Evolutionary conservation across 148 eudicot species (phyloP), one percentile per base, ranked within the genome.

Genomic region (Agrostemma githago): DNA sequence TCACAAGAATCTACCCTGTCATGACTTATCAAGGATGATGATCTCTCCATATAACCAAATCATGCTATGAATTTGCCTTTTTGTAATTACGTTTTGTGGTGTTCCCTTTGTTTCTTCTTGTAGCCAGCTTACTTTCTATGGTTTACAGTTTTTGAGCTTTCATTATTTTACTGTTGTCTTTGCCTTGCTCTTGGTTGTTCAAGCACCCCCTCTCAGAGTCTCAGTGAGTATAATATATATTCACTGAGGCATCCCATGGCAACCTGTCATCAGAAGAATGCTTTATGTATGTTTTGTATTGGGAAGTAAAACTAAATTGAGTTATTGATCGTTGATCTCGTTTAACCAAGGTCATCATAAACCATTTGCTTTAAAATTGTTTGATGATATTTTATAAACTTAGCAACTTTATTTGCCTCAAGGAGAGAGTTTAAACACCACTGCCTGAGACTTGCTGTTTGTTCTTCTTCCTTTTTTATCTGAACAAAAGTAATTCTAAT

Each of bases 151-250:
- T 17, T 60, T 60, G 63, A 17, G 63, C 63, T 19, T 20, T 60
- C n/a, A 46, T 17, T 8, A 16, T 16, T 68, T 17, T 43, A 9
- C 4, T 43, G 26, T 8, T 8, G 3, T 7, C 21, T 20, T 10
- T 42, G 21, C 70, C 53, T 67, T 19, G 19, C 53, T 40, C 43
- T 15, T 21, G 48, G n/a, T 67, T 67, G 70, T 67, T 19, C 53
- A 67, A 67, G 11, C 37, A 42, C 19, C 19, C 70, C 53, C 53
- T 67, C 51, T 19, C 54, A 8, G 19, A 8, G 54, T 67, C 51
- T 19, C 54, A 8, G 19, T 17, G 54, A 43, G 8, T 26, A 38
- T 26, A 26, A 60, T 60, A 26, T 26, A 60, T 19, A 17, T 60
- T 19, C 11, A 60, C 8, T 60, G 64, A 60, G 3, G 34, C 14